Conservation (phyloP, 495 filamentous ascomycete species). For the Penicillium herquei region DNA sequence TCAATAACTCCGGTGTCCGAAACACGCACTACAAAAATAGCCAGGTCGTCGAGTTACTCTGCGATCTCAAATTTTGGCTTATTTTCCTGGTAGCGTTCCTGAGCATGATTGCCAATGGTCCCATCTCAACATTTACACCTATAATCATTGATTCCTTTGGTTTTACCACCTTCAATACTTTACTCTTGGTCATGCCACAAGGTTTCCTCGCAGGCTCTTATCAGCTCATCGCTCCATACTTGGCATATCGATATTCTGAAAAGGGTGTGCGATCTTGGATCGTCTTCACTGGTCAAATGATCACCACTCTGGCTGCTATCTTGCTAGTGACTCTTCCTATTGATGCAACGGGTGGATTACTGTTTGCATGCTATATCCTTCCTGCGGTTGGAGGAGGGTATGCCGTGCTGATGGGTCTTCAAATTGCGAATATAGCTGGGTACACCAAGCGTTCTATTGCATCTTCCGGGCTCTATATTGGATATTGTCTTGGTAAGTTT, state of each 20-base stretch:
- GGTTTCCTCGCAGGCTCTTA: constrained; percentile 38
- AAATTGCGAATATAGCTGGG: constrained; percentile 47
- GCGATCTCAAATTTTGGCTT: constrained; percentile 47
- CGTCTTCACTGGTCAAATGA: constrained; percentile 11
- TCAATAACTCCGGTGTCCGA: constrained; percentile 46
- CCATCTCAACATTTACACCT: constrained; percentile 36
- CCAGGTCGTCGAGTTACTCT: constrained; percentile 45
- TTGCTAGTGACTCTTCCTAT: constrained; percentile 38
- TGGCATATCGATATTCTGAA: constrained; percentile 20
- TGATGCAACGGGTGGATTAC: constrained; percentile 30
- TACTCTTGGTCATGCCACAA: constrained; percentile 41
- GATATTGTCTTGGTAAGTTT: constrained; percentile 39
- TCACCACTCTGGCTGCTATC: constrained; percentile 28
- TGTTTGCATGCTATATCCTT: constrained; percentile 45
- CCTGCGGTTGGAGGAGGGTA: constrained; percentile 23
- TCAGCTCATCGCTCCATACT: constrained; percentile 31
- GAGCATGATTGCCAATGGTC: constrained; percentile 43
- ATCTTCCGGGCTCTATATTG: constrained; percentile 38
- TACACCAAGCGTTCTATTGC: constrained; percentile 42
- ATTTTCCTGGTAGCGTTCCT: constrained; percentile 38
- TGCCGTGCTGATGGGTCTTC: constrained; percentile 37
- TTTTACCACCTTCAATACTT: constrained; percentile 42
- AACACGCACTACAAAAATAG: constrained; percentile 48
- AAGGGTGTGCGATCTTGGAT: constrained; percentile 4
- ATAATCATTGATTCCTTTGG: constrained; percentile 47